These are phyloP conservation scores for Avena atlantica DNA, from an alignment of 176 grass and related monocot species.

Conservation along the genomic window DNA sequence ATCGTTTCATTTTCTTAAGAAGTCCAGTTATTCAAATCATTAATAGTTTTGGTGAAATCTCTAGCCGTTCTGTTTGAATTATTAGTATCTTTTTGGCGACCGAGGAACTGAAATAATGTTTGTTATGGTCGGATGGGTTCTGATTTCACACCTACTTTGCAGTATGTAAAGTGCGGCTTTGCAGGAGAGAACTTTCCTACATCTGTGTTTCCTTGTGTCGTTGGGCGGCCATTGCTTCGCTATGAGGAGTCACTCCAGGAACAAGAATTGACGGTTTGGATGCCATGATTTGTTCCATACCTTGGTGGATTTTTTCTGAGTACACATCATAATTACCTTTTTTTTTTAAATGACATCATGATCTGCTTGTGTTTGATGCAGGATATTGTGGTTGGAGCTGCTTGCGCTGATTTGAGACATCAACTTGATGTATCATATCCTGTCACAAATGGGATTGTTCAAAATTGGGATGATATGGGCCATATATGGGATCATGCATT, in stretches of 20 bases:
- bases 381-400: slow-evolving; percentile 96
- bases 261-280: slow-evolving; percentile 81
- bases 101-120: neutral
- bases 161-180: slow-evolving; percentile 99
- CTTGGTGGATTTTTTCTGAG: slow-evolving; percentile 42
- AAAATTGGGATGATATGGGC: slow-evolving; percentile 99
- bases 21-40: neutral
- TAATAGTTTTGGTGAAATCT: slow-evolving; percentile 1
- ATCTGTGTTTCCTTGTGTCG: slow-evolving; percentile 89
- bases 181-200: slow-evolving; percentile 92
- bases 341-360: too few relatives aligned
- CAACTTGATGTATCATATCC: slow-evolving; percentile 97
- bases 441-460: slow-evolving; percentile 92
- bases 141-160: slow-evolving; percentile 31
- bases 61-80: neutral
- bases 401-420: slow-evolving; percentile 94
- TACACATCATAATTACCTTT: neutral
- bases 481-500: slow-evolving; percentile 99
- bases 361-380: slow-evolving; percentile 32
- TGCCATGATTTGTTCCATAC: neutral
- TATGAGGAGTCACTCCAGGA: slow-evolving; percentile 94
- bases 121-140: slow-evolving; percentile 32
- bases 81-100: neutral
- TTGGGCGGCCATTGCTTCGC: slow-evolving; percentile 85
- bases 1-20: neutral